Conservation (phyloP, 2,329 filamentous ascomycete genomes). For the Colletotrichum neosansevieriae region DNA sequence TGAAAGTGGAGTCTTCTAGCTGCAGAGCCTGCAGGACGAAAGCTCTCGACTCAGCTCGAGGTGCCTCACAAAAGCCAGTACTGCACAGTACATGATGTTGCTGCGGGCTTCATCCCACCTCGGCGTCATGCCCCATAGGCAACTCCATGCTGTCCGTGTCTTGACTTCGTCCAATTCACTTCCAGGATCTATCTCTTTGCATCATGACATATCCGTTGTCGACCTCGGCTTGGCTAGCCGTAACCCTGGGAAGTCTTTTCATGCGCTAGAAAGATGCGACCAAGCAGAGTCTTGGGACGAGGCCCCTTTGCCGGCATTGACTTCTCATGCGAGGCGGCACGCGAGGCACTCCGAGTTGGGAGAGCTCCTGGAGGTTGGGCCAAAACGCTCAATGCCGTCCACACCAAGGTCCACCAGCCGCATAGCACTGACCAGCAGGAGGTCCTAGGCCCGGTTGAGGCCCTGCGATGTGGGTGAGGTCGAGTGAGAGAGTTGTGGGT, state of each 20-base stretch:
- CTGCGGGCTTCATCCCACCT: conserved; percentile 14
- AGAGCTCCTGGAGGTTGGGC: not conserved
- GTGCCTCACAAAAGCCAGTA: conserved; percentile 8
- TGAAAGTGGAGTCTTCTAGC: conserved; percentile 34
- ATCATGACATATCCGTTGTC: conserved; percentile 8
- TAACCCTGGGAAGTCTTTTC: not conserved
- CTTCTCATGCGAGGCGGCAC: conserved; percentile 22
- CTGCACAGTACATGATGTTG: conserved; percentile 11
- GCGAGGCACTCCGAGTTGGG: conserved; percentile 11
- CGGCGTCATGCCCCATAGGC: not conserved
- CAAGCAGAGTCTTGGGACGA: conserved; percentile 10
- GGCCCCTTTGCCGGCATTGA: conserved; percentile 23
- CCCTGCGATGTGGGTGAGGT: conserved; percentile 28
- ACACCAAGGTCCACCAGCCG: conserved; percentile 5
- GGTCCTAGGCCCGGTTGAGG: conserved; percentile 11
- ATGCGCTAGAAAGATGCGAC: conserved; percentile 13
- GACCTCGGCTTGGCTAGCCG: conserved; percentile 20
- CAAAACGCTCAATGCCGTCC: conserved; percentile 22
- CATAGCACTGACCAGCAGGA: conserved; percentile 18
- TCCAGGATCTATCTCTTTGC: conserved; percentile 2
- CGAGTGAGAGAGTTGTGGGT: conserved; percentile 21
- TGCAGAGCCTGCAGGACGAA: conserved; percentile 30
- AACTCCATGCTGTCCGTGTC: conserved; percentile 2
- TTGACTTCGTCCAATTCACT: conserved; percentile 24
- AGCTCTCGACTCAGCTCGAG: conserved; percentile 33